phyloP scores from a whole-genome alignment of 192 early-diverging fungal genomes.

The Coemansia sp. region DNA sequence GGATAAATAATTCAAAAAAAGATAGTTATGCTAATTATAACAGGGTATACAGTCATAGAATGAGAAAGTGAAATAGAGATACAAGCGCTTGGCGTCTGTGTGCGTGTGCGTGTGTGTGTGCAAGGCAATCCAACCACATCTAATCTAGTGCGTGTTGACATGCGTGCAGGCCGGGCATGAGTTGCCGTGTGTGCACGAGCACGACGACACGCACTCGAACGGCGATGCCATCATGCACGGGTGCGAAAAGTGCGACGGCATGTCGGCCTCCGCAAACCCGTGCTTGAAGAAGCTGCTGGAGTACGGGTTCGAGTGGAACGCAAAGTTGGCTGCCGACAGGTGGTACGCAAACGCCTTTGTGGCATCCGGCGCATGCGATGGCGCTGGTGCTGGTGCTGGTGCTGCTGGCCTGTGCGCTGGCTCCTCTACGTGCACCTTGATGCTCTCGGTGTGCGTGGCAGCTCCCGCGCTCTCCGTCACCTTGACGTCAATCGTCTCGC shows the following conservation, averaged over 20 bases:
- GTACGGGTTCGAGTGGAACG: constrained; percentile 47
- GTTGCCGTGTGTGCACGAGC: constrained; percentile 15
- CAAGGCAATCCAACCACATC: too few species aligned
- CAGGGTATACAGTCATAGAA: constrained; percentile 10
- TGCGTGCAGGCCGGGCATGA: constrained; percentile 13
- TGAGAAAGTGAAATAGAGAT: not conserved
- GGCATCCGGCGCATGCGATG: constrained; percentile 8
- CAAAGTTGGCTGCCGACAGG: constrained; percentile 34
- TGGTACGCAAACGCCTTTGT: constrained; percentile 31
- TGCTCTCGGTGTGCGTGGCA: not conserved
- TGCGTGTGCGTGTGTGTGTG: too few species aligned
- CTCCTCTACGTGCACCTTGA: constrained; percentile 9
- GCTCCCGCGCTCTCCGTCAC: not conserved
- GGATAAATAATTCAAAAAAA: not conserved
- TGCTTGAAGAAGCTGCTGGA: constrained; percentile 43
- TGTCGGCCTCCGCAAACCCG: constrained; percentile 44
- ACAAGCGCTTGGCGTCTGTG: too few species aligned
- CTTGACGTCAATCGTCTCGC: constrained; percentile 11
- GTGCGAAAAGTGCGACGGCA: constrained; percentile 34
- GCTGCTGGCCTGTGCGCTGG: not conserved
- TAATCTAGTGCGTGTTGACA: not conserved
- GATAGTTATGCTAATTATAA: not conserved
- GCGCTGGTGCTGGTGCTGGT: not conserved
- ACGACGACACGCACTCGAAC: constrained; percentile 17
- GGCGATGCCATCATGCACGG: constrained; percentile 48